Percentiles rank a stretch among this genome's conserved stretches.
Evolutionary conservation across 371 early-diverging fungal species (phyloP).

Genomic region (Mortierella sp.): DNA sequence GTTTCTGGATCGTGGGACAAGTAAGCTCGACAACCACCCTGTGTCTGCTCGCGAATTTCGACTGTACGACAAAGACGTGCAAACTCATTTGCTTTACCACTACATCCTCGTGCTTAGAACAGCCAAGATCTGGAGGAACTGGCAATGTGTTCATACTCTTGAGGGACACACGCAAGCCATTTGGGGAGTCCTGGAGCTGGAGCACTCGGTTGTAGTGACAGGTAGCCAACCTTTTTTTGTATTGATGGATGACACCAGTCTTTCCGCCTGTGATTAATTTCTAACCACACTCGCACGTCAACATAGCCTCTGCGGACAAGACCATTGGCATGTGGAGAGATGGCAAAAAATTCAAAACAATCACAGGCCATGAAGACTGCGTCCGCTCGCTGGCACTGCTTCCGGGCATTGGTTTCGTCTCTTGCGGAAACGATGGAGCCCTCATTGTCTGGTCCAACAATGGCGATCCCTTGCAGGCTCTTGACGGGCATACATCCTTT

Average conservation of each 20-base stretch:
- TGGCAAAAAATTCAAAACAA: slow-evolving; percentile 74
- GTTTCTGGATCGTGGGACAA: slow-evolving; percentile 98
- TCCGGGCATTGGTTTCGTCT: slow-evolving; percentile 78
- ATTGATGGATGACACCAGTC: too few species aligned
- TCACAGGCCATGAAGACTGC: slow-evolving; percentile 91
- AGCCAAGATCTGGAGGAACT: slow-evolving; percentile 88
- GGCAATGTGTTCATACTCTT: slow-evolving; percentile 72
- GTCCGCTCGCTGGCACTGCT: slow-evolving; percentile 84
- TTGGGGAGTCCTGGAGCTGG: slow-evolving; percentile 87
- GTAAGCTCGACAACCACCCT: slow-evolving; percentile 58
- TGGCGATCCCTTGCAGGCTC: slow-evolving; percentile 80
- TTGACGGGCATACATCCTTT: slow-evolving; percentile 93
- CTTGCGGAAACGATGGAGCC: slow-evolving; percentile 91
- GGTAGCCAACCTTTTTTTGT: too few species aligned
- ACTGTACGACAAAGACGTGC: too few species aligned
- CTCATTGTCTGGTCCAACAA: slow-evolving; percentile 84
- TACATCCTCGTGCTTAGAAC: slow-evolving; percentile 61
- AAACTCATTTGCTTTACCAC: too few species aligned
- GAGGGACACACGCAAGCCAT: slow-evolving; percentile 90
- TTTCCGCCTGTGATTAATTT: too few species aligned
- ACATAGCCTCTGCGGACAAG: slow-evolving; percentile 93
- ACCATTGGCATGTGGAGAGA: slow-evolving; percentile 88
- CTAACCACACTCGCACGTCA: too few species aligned
- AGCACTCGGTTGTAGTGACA: slow-evolving; percentile 80
- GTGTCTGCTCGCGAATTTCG: too few species aligned